Base-by-base conservation (phyloP, 305 asterid species). In the Nicotiana rustica region DNA sequence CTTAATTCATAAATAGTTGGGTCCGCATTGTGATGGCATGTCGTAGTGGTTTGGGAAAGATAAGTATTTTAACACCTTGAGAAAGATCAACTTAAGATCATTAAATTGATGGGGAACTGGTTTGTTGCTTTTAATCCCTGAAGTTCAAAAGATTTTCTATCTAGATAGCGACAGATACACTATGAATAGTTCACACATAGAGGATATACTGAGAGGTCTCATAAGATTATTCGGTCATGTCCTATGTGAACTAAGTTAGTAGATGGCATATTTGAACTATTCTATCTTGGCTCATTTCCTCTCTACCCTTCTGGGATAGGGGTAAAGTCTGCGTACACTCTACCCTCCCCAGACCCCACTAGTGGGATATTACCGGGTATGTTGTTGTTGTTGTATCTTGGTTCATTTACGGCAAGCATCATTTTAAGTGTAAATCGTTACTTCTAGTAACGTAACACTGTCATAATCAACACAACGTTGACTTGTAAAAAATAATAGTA, bases 41-140 rank as follows among this genome's bases (percentile, higher is more conserved):
- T 73, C 62, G 25, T 49, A 73, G 56, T 73, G 64, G 79, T 49
- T 59, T 73, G 61, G 62, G 79, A 29, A 49, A 25, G 62, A 73
- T 31, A 44, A 59, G 65, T 59, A n/a, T 6, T 59, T 17, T 59
- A n/a, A 47, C 62, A 47, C 14, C 79, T 71, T 47, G 21, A 71
- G 60, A 12, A 70, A 44, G 19, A 71, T 70, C 60, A 71, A 21
- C 21, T 73, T 49, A 14, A 73, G 64, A 52, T 73, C 21, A 73
- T 73, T 21, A 25, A 21, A 25, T 49, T 49, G 38, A 21, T 21
- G 14, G 29, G 62, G 18, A 36, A 21, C 61, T 21, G 33, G 61
- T 71, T 47, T 6, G 19, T 47, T 47, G 78, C 61, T 47, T 35
- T 35, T 47, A 73, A 6, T 44, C 21, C 44, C 79, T 21, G 62